Evolutionary conservation across 2,329 filamentous ascomycete species (phyloP), one percentile per base, ranked within the genome.

Genomic region (Scytalidium lignicola): DNA sequence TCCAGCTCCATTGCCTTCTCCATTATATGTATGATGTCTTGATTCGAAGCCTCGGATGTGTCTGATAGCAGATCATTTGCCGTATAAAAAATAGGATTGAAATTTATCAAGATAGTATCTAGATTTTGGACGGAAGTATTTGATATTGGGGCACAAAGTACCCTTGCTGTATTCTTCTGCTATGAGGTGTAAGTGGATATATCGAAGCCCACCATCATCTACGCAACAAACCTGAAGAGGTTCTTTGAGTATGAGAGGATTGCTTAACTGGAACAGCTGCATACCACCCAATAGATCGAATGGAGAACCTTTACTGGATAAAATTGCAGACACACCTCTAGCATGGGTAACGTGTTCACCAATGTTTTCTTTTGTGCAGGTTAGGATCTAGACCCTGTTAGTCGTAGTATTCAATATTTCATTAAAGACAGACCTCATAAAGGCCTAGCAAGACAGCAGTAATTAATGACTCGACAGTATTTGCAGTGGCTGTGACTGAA

Each of bases 401-500:
- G 41, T 22, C 18, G 17, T 3, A 22, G 22, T n/a, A 6, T 7
- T 19, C 12, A 19, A 12, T 18, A 12, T 17, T 20, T 1, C 2
- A 32, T 12, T 37, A 41, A 22, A 41, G 15, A 18, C 44, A 32
- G 8, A 58, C 53, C 53, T 57, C 47, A 41, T 55, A 58, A 18
- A 60, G 46, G 1, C 55, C 56, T 12, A 60, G 32, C 3, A 60
- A 48, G 47, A 58, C 47, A 17, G 50, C 55, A 22, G 52, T 50
- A 19, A 52, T 32, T 17, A 46, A 45, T 20, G 49, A 46, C 41
- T 56, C 49, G 12, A 22, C 41, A 13, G 42, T 32, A 8, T 46
- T 40, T 9, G 23, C 39, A 21, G 41, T 39, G 10, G 21, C 42
- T 2, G 28, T 44, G 29, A 43, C 32, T 3, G 50, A 44, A n/a